These are phyloP conservation scores for Flaveria robusta DNA, from an alignment of 129 eudicot species.

Conservation along the genomic window DNA sequence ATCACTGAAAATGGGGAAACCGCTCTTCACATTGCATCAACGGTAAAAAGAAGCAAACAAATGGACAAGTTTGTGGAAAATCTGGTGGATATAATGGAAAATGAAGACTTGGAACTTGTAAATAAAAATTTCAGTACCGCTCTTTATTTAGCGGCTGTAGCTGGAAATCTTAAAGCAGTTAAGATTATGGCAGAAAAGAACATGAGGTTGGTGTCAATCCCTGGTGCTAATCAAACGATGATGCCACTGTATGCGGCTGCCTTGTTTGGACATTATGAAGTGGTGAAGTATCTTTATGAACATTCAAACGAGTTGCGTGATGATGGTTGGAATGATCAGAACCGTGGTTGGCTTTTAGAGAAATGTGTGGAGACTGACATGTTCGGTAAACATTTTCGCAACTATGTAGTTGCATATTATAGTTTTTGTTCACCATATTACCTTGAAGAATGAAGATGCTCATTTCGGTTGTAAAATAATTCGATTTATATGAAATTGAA, in stretches of 20 bases:
- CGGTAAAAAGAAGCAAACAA: conserved; percentile 5
- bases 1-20: conserved; percentile 44
- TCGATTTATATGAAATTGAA: too few relatives aligned
- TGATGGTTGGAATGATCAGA: background rate
- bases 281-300: background rate
- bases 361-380: background rate
- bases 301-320: background rate
- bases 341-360: background rate
- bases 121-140: background rate
- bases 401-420: background rate
- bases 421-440: too few relatives aligned
- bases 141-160: conserved; percentile 6
- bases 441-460: too few relatives aligned
- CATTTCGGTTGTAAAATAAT: too few relatives aligned
- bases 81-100: background rate
- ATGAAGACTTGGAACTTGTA: background rate
- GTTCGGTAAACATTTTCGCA: background rate
- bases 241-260: background rate
- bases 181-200: background rate
- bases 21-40: conserved; percentile 50
- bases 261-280: background rate
- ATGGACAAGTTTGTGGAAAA: background rate
- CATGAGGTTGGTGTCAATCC: background rate
- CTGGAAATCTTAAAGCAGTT: background rate
- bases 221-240: background rate